Percentiles rank a stretch among this genome's conserved stretches.
These are phyloP conservation scores for Brassica rapa DNA, from an alignment of 345 rosid species.

Conservation along the genomic window DNA sequence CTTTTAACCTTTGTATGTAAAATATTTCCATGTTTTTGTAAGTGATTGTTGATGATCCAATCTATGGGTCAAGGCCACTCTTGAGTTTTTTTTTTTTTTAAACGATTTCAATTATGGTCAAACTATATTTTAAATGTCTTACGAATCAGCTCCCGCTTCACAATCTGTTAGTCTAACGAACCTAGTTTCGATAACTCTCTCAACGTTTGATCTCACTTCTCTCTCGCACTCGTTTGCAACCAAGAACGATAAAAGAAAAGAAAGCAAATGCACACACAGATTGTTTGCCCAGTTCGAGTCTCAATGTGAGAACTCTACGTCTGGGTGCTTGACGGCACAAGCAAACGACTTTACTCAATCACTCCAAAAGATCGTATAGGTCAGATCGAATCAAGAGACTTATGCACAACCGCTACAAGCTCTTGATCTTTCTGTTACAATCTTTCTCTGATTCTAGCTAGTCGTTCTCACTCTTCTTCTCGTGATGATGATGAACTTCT, in stretches of 20 bases:
- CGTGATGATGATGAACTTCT: too few relatives aligned
- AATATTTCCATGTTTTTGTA: background rate
- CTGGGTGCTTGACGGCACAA: background rate
- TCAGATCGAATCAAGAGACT: too few relatives aligned
- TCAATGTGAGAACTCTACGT: background rate
- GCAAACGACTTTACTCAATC: background rate
- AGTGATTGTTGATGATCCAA: background rate
- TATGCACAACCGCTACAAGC: too few relatives aligned
- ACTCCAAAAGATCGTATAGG: background rate
- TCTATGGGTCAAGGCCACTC: background rate
- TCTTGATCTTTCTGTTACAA: background rate
- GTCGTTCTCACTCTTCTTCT: too few relatives aligned
- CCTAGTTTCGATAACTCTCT: too few relatives aligned
- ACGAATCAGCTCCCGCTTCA: too few relatives aligned
- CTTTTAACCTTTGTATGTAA: background rate
- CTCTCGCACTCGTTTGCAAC: too few relatives aligned
- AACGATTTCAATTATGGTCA: background rate
- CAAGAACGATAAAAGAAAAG: too few relatives aligned
- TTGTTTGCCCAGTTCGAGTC: background rate
- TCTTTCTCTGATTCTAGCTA: too few relatives aligned
- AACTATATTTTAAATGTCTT: background rate
- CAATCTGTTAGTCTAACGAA: too few relatives aligned
- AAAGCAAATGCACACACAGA: too few relatives aligned
- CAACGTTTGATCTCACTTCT: too few relatives aligned
- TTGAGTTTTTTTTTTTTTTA: background rate